Percentiles rank a stretch among this genome's conserved stretches.
Evolutionary conservation across 345 rosid species (phyloP).

Genomic region (Erucastrum elatum): DNA sequence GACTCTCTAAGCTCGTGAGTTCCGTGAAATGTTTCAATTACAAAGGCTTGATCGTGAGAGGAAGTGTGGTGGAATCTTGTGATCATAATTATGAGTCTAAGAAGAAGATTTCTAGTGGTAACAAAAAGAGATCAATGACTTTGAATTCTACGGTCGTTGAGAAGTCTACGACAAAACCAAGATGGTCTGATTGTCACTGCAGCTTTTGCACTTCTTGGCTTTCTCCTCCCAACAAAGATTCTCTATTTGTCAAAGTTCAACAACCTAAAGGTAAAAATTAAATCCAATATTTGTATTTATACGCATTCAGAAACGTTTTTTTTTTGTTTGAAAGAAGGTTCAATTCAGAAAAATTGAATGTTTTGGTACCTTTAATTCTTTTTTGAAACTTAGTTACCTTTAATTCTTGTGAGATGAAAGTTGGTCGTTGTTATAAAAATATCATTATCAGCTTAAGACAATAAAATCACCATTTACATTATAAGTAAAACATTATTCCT

Average conservation of each 20-base stretch:
- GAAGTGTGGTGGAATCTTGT: conserved; percentile 39
- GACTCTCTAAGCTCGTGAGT: conserved; percentile 59
- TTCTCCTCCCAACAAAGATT: conserved; percentile 48
- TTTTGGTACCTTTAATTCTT: not conserved
- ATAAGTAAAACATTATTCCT: not conserved
- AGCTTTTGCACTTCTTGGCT: conserved; percentile 68
- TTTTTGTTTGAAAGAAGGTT: too few relatives aligned
- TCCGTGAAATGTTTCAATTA: conserved; percentile 44
- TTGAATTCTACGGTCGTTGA: conserved; percentile 69
- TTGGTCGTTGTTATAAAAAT: not conserved
- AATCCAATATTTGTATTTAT: not conserved
- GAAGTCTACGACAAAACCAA: conserved; percentile 53
- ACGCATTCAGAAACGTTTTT: not conserved
- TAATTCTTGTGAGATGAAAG: not conserved
- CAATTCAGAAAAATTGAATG: not conserved
- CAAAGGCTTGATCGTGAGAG: conserved; percentile 33
- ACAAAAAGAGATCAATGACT: conserved; percentile 38
- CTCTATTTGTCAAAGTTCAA: conserved; percentile 72
- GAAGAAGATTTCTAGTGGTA: conserved; percentile 14
- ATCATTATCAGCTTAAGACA: not conserved
- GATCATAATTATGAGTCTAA: conserved; percentile 36
- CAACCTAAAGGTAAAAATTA: conserved; percentile 53
- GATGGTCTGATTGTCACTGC: conserved; percentile 97
- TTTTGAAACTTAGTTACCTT: not conserved
- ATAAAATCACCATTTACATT: not conserved